Evolutionary conservation across 768 basidiomycete species (phyloP).

Genomic region (Lactarius sanguifluus): DNA sequence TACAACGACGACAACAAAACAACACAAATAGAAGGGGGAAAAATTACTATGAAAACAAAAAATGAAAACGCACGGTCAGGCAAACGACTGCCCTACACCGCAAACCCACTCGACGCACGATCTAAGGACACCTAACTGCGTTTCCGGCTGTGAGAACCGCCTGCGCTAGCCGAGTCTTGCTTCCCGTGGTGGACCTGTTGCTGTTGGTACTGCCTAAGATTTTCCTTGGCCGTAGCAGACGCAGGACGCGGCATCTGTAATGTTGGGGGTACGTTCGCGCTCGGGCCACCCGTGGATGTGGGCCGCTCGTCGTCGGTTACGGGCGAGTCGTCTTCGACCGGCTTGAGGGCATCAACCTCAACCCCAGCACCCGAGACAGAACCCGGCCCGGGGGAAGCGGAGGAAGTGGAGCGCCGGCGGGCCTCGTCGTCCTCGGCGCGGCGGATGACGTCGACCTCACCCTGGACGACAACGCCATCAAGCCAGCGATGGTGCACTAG

Average conservation of each 20-base stretch:
- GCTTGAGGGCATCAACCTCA: conserved; percentile 68
- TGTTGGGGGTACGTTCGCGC: conserved; percentile 23
- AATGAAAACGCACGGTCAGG: background rate
- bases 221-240: conserved; percentile 33
- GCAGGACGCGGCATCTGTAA: conserved; percentile 26
- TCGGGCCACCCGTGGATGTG: conserved; percentile 7
- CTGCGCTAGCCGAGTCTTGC: background rate
- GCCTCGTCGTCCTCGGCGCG: conserved; percentile 58
- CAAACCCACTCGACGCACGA: background rate
- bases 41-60: background rate
- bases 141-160: conserved; percentile 21
- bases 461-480: conserved; percentile 80
- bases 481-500: conserved; percentile 87
- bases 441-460: conserved; percentile 81
- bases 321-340: conserved; percentile 57
- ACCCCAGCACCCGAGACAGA: background rate
- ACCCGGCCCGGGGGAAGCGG: background rate
- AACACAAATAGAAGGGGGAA: background rate
- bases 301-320: conserved; percentile 24
- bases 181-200: conserved; percentile 8
- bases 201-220: conserved; percentile 20
- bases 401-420: conserved; percentile 31
- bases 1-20: background rate
- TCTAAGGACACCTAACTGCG: conserved; percentile 12
- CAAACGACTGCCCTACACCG: background rate